A percentile compares a stretch with the other conserved stretches of the same genome.
Conservation (phyloP, 1,139 yeast species). For the Yamadazyma triangularis region DNA sequence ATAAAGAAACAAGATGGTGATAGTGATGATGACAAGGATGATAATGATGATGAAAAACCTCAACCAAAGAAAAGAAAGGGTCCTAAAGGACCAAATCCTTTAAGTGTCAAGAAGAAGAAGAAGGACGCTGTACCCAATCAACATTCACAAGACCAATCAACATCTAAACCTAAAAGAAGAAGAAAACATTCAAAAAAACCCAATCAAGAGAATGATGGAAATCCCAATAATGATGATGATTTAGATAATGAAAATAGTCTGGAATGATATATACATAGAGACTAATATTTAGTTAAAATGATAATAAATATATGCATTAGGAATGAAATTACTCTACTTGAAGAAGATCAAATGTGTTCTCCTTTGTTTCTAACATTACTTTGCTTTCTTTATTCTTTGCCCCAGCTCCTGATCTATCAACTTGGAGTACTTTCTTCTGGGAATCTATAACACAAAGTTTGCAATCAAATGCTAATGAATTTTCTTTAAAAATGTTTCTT, state of each 20-base stretch:
- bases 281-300: neutral
- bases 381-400: too few species aligned
- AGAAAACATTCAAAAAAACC: too few species aligned
- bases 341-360: constrained; percentile 15
- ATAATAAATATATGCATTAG: neutral
- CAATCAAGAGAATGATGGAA: constrained; percentile 4
- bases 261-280: neutral
- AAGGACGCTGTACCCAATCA: constrained; percentile 11
- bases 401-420: constrained; percentile 14
- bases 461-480: constrained; percentile 47
- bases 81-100: constrained; percentile 76
- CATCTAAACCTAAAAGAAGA: too few species aligned
- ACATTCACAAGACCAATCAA: too few species aligned
- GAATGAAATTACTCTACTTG: constrained; percentile 6
- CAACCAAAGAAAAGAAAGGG: constrained; percentile 59
- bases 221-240: constrained; percentile 11
- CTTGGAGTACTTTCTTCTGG: constrained; percentile 25
- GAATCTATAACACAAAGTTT: constrained; percentile 39
- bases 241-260: constrained; percentile 1
- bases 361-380: constrained; percentile 4
- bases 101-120: constrained; percentile 73
- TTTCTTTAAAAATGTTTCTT: constrained; percentile 26
- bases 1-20: constrained; percentile 6
- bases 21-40: constrained; percentile 17
- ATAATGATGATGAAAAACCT: constrained; percentile 17